Conservation (phyloP, 768 basidiomycete genomes). For the Lactarius psammicola region DNA sequence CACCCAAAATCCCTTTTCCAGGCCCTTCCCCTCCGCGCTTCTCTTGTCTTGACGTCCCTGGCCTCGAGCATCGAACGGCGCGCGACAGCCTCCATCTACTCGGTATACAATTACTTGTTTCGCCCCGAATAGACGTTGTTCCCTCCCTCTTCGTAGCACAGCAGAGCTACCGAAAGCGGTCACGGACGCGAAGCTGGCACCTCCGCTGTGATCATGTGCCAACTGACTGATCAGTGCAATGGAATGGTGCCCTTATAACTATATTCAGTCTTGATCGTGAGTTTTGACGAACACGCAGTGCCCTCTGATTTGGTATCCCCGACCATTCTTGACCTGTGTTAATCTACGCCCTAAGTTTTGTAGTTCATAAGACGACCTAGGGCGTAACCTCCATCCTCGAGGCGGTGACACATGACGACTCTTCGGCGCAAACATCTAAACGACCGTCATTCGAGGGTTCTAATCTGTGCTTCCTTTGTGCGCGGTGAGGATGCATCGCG, state of each 20-base stretch:
- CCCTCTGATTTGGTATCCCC: background rate
- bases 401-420: background rate
- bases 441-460: background rate
- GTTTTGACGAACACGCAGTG: background rate
- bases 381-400: slow-evolving; percentile 2
- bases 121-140: background rate
- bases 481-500: background rate
- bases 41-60: background rate
- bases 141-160: background rate
- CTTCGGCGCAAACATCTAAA: background rate
- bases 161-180: background rate
- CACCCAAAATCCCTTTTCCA: background rate
- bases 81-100: background rate
- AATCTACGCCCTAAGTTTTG: slow-evolving; percentile 7
- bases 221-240: background rate
- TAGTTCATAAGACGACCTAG: background rate
- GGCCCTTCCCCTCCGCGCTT: background rate
- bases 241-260: background rate
- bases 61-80: background rate
- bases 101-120: background rate
- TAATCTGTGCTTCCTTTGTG: background rate
- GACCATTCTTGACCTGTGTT: background rate
- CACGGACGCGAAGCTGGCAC: background rate
- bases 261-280: background rate
- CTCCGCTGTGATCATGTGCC: background rate